These are phyloP conservation scores for Alternaria solani DNA, from an alignment of 2,329 filamentous ascomycete species.

Conservation along the genomic window DNA sequence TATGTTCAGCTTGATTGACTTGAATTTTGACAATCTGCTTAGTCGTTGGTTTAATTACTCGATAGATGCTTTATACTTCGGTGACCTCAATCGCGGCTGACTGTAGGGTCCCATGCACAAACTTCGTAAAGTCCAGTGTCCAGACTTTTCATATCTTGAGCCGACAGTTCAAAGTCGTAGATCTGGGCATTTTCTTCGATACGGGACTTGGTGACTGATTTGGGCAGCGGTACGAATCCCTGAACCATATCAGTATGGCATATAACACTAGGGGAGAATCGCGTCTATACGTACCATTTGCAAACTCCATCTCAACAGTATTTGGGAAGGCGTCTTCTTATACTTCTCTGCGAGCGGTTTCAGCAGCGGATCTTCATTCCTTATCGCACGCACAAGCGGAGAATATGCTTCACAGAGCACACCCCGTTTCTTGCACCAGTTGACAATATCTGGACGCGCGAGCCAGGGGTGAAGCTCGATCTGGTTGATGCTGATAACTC, in stretches of 20 bases:
- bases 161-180: slow-evolving; percentile 67
- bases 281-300: slow-evolving; percentile 39
- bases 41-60: too few relatives aligned
- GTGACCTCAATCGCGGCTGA: slow-evolving; percentile 47
- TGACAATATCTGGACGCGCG: slow-evolving; percentile 76
- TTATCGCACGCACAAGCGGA: slow-evolving; percentile 55
- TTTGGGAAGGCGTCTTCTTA: slow-evolving; percentile 65
- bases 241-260: slow-evolving; percentile 29
- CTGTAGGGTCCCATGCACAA: slow-evolving; percentile 67
- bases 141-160: slow-evolving; percentile 66
- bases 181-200: slow-evolving; percentile 68
- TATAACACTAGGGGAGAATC: too few relatives aligned
- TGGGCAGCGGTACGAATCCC: slow-evolving; percentile 69
- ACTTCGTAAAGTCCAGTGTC: slow-evolving; percentile 64
- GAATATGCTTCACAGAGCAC: slow-evolving; percentile 60
- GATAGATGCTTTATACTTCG: neutral
- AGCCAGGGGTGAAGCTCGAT: slow-evolving; percentile 89
- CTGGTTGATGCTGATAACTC: slow-evolving; percentile 82
- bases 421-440: slow-evolving; percentile 71
- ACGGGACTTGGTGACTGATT: slow-evolving; percentile 66
- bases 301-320: slow-evolving; percentile 67
- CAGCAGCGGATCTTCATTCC: slow-evolving; percentile 63
- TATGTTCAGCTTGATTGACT: too few relatives aligned
- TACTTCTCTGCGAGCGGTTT: slow-evolving; percentile 63
- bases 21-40: too few relatives aligned